Base-by-base conservation (phyloP, 2,329 filamentous ascomycete genomes). In the Aspergillus sp. region DNA sequence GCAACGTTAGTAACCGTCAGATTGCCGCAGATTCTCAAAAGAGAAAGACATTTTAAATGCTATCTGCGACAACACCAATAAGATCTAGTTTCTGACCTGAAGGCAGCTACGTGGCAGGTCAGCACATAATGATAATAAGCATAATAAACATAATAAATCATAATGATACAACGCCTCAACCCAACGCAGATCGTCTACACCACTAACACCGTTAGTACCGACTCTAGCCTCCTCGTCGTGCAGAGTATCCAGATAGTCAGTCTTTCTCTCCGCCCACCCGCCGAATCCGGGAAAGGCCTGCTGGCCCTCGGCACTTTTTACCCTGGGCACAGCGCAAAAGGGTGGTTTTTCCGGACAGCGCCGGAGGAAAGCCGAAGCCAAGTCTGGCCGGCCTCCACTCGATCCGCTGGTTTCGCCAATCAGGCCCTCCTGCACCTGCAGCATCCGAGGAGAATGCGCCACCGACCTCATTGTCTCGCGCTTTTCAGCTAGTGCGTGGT, bases 381-480 rank as follows among this genome's bases (percentile, higher is more conserved):
- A 49, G 44, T 54, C 43, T 52, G 43, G 33, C 51, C 49, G 22
- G 16, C 2, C 22, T 33, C 45, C 36, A 19, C 38, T 13, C 36
- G n/a, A 26, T 13, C 13, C 19, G 11, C 35, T 20, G 19, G 9
- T 22, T 14, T 14, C 24, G 16, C 51, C 45, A 60, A 52, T 52
- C 47, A 51, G 10, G 6, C 4, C 13, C 16, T 17, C 14, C 19
- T 26, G 35, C 46, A 36, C 20, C 33, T 26, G 35, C 46, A 48
- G 46, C 36, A 40, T 24, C 35, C 20, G 35, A 48, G 24, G 24
- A 42, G 46, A 16, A 32, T 32, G 16, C 63, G 62, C 64, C 64
- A 66, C 64, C 51, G 58, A 65, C 62, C 60, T 66, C 64, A 66
- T 66, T 17, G 33, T 35, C 19, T 40, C 33, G 10, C 26, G 26